Conservation (phyloP, 2,329 filamentous ascomycete genomes). For the Fusarium sp. region DNA sequence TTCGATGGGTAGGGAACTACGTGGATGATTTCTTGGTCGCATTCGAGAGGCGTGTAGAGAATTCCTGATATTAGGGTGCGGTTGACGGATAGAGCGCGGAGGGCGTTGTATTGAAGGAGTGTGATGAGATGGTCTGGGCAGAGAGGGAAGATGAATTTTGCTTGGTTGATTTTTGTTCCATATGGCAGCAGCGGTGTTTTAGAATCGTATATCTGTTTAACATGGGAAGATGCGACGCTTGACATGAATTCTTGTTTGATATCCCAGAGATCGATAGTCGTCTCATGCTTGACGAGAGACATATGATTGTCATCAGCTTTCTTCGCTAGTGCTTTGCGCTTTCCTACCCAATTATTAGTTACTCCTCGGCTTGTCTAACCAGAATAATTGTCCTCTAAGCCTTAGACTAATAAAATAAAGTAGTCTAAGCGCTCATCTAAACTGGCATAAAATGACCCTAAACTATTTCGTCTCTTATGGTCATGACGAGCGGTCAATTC, state of each 20-base stretch:
- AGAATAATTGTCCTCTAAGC: too few species aligned
- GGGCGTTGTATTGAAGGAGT: constrained; percentile 30
- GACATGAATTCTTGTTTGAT: constrained; percentile 14
- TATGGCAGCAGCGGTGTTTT: background rate
- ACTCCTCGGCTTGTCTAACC: too few species aligned
- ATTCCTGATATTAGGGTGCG: constrained; percentile 23
- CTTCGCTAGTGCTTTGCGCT: constrained; percentile 18
- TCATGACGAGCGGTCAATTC: too few species aligned
- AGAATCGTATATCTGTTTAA: background rate
- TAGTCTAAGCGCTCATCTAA: too few species aligned
- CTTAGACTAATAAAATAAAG: too few species aligned
- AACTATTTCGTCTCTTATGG: too few species aligned
- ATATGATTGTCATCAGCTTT: background rate
- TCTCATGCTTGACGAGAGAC: background rate
- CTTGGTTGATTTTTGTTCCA: background rate
- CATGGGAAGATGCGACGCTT: background rate
- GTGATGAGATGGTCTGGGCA: constrained; percentile 28
- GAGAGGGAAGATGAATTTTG: constrained; percentile 10
- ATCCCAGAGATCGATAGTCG: constrained; percentile 18
- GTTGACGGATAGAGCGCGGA: constrained; percentile 23
- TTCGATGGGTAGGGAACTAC: constrained; percentile 18
- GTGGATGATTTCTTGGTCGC: constrained; percentile 13
- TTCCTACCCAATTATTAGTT: constrained; percentile 4
- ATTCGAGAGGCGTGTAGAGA: constrained; percentile 16
- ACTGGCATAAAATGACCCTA: too few species aligned